phyloP scores from a whole-genome alignment of 2,329 filamentous ascomycete species.

The Fusarium cicatricum region DNA sequence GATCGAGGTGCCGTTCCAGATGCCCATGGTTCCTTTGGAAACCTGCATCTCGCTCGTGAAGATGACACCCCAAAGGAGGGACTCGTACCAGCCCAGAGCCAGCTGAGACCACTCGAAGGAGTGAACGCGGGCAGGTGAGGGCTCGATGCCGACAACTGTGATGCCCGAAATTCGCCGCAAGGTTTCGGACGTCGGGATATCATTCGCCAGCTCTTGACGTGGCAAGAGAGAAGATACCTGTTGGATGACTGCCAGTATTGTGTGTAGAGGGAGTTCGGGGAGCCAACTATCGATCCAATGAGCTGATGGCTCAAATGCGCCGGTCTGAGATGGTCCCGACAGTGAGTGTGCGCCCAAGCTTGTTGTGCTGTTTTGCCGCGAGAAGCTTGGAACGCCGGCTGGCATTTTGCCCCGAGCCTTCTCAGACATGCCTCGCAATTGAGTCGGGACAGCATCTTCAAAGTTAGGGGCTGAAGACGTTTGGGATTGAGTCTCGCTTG shows the following conservation, averaged over 20 bases:
- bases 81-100: constrained; percentile 94
- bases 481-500: constrained; percentile 68
- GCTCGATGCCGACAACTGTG: constrained; percentile 76
- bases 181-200: constrained; percentile 54
- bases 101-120: constrained; percentile 94
- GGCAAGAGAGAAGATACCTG: constrained; percentile 68
- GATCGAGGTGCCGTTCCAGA: constrained; percentile 93
- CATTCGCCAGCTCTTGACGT: constrained; percentile 55
- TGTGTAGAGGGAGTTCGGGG: constrained; percentile 89
- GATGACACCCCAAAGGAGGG: constrained; percentile 90
- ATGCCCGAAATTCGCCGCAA: constrained; percentile 66
- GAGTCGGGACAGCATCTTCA: constrained; percentile 83
- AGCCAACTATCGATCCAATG: constrained; percentile 95
- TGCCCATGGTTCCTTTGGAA: constrained; percentile 84
- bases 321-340: constrained; percentile 62
- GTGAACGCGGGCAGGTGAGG: constrained; percentile 78
- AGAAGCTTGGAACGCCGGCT: constrained; percentile 81
- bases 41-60: constrained; percentile 91
- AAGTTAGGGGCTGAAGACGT: constrained; percentile 72
- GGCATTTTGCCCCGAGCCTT: constrained; percentile 97
- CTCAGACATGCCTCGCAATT: constrained; percentile 93
- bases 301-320: constrained; percentile 78
- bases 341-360: constrained; percentile 75
- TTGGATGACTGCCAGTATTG: constrained; percentile 79
- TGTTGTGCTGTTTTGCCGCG: constrained; percentile 87